Base-by-base conservation (phyloP, 805 yeast genomes). In the Myxozyma neglecta region DNA sequence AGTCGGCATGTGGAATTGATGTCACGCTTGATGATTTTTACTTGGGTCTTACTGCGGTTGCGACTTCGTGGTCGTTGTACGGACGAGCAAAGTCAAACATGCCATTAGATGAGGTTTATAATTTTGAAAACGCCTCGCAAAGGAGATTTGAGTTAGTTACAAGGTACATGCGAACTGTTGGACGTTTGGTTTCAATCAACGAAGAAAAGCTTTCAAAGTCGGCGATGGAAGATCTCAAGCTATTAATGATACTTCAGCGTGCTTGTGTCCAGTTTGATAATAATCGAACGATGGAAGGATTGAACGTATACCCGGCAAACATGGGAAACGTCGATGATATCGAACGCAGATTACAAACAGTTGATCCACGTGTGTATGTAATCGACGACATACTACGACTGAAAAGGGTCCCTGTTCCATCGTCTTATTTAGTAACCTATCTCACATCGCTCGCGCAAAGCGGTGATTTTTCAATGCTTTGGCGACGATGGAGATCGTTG, bases 1-100 rank as follows among this genome's bases (percentile, higher is more conserved):
- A 74, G 57, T 75, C 69, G 43, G 71, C 71, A 0, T 56, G 70
- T 8, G 79, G 79, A 1, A 48, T 57, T 6, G 63, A 68, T 0
- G 64, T 74, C 6, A 69, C 66, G 24, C 44, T 53, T 13, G 65
- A 66, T 44, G 79, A 76, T 39, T 53, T 76, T 9, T 69, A 66
- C 40, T 53, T 56, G 9, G 68, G 70, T 1, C 53, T 75, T 6
- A 59, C 67, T 6, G 68, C 73, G 2, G 63, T 74, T 14, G 73
- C 74, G 36, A 71, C 71, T 45, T 64, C 72, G 32, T 55, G 64
- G 5, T 72, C 69, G 13, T 73, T 70, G 56, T 46, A 14, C 59
- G 63, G 35, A 45, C 62, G 32, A 14, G 46, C 10, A 53, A n/a
- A 16, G 11, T 46, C 45, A 14, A n/a, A 39, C 1, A 5, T 2